phyloP scores from a whole-genome alignment of 345 rosid species.

The Gossypium ekmanianum region DNA sequence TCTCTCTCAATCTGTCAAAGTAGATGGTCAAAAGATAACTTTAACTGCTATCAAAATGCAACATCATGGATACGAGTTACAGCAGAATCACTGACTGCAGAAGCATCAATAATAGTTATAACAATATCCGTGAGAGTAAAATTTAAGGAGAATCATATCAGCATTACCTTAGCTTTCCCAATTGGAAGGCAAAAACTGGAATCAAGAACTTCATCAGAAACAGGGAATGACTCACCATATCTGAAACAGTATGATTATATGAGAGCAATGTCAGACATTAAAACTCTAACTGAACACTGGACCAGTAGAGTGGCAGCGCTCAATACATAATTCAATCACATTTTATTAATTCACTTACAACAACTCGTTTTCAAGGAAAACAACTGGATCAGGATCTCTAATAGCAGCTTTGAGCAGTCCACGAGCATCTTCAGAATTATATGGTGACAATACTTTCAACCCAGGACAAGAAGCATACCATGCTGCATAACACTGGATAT shows the following conservation, averaged over 20 bases:
- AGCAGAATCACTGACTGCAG: neutral
- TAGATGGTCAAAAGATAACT: conserved; percentile 8
- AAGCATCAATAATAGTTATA: neutral
- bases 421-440: conserved; percentile 69
- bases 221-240: conserved; percentile 68
- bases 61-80: neutral
- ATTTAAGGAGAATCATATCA: neutral
- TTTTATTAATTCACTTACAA: conserved; percentile 37
- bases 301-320: neutral
- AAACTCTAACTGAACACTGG: neutral
- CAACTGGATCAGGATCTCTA: conserved; percentile 76
- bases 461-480: conserved; percentile 78
- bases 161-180: conserved; percentile 70
- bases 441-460: conserved; percentile 61
- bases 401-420: conserved; percentile 73
- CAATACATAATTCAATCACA: neutral
- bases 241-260: conserved; percentile 32
- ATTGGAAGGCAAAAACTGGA: conserved; percentile 72
- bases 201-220: conserved; percentile 65
- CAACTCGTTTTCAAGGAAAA: conserved; percentile 73
- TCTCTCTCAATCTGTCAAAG: conserved; percentile 59
- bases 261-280: neutral
- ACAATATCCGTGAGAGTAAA: neutral
- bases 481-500: conserved; percentile 60
- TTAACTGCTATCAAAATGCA: neutral